A percentile compares a stretch with the other conserved stretches of the same genome.
phyloP scores from a whole-genome alignment of 371 early-diverging fungal genomes.

The Apophysomyces trapeziformis region DNA sequence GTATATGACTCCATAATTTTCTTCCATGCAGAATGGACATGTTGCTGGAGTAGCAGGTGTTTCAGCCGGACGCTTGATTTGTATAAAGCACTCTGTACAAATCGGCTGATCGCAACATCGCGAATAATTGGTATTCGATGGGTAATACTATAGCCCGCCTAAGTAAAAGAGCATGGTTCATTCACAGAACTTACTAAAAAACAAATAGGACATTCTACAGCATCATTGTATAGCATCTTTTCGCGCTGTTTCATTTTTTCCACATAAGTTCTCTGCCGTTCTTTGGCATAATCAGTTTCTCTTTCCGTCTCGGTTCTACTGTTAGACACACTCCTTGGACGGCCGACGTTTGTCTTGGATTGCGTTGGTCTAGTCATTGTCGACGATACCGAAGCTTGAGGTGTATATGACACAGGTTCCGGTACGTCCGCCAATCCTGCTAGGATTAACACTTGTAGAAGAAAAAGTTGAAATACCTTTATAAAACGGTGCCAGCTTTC shows the following conservation, averaged over 20 bases:
- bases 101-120: constrained; percentile 94
- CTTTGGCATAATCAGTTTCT: neutral
- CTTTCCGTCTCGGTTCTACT: constrained; percentile 17
- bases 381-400: constrained; percentile 30
- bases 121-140: constrained; percentile 87
- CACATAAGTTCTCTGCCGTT: constrained; percentile 20
- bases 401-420: constrained; percentile 32
- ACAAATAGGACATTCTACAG: constrained; percentile 93
- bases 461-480: constrained; percentile 11
- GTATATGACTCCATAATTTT: constrained; percentile 86
- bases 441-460: neutral
- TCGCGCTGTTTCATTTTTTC: constrained; percentile 16
- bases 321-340: constrained; percentile 43
- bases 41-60: constrained; percentile 62
- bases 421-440: constrained; percentile 37
- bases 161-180: neutral
- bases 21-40: constrained; percentile 90
- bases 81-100: constrained; percentile 93
- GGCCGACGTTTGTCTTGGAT: constrained; percentile 7
- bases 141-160: constrained; percentile 73
- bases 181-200: constrained; percentile 68
- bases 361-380: constrained; percentile 6
- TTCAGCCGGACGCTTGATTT: constrained; percentile 79
- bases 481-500: constrained; percentile 7
- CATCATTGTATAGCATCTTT: constrained; percentile 45